Evolutionary conservation across 768 basidiomycete genomes (phyloP).

Genomic region (Lentinula raphanica): DNA sequence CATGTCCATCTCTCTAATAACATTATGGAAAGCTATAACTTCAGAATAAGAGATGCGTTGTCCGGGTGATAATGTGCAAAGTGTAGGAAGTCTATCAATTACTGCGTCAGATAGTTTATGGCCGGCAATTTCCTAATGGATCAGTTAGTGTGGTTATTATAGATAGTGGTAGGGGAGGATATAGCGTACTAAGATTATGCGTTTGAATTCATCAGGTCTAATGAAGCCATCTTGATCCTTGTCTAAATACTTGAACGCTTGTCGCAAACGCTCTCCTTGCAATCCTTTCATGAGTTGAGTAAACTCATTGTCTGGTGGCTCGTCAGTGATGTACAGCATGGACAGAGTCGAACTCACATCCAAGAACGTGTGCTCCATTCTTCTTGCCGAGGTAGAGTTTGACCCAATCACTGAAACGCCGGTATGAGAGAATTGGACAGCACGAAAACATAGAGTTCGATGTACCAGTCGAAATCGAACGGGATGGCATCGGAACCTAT

Average conservation of each 20-base stretch:
- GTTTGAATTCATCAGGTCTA: constrained; percentile 87
- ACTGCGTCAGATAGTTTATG: constrained; percentile 96
- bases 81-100: constrained; percentile 85
- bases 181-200: constrained; percentile 83
- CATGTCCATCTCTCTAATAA: constrained; percentile 96
- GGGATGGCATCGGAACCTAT: constrained; percentile 78
- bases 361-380: constrained; percentile 85
- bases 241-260: constrained; percentile 92
- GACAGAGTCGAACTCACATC: constrained; percentile 55
- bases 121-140: constrained; percentile 80
- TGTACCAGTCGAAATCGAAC: constrained; percentile 90
- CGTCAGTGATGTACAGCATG: neutral
- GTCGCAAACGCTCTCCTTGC: constrained; percentile 94
- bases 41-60: constrained; percentile 94
- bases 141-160: no score
- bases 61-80: constrained; percentile 85
- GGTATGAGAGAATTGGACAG: neutral
- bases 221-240: constrained; percentile 91
- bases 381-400: constrained; percentile 93
- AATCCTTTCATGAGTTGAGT: constrained; percentile 98
- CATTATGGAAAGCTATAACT: constrained; percentile 95
- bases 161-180: neutral
- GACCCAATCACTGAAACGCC: constrained; percentile 74
- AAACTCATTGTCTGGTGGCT: constrained; percentile 79
- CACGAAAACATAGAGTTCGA: neutral